phyloP scores from a whole-genome alignment of 2,329 filamentous ascomycete species.

The Pseudocercospora fuligena region DNA sequence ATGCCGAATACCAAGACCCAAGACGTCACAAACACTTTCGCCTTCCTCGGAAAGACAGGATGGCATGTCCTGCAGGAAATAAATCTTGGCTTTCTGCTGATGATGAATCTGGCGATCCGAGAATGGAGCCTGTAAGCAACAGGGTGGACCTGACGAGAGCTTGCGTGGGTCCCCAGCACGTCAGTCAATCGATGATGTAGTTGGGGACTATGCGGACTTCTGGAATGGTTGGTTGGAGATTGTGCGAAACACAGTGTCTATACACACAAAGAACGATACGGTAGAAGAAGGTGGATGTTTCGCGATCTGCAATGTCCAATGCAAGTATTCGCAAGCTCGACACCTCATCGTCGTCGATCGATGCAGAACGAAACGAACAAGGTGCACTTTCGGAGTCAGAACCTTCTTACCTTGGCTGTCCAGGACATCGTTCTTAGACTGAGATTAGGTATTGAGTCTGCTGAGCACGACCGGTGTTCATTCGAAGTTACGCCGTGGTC shows the following conservation, averaged over 20 bases:
- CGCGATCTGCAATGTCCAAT: neutral
- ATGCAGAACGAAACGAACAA: neutral
- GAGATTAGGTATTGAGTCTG: neutral
- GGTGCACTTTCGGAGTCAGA: neutral
- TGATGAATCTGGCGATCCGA: neutral
- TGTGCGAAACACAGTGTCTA: neutral
- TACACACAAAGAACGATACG: neutral
- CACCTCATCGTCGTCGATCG: neutral
- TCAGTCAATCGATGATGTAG: neutral
- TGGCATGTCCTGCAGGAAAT: neutral
- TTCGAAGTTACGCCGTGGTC: slow-evolving; percentile 5
- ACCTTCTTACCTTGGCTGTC: neutral
- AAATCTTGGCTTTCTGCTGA: neutral
- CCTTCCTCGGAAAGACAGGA: neutral
- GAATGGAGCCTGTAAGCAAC: neutral
- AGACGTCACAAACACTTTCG: neutral
- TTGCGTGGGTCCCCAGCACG: neutral
- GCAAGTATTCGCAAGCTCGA: neutral
- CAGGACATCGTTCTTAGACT: neutral
- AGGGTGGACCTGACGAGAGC: neutral
- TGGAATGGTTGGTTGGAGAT: neutral
- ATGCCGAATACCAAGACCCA: neutral
- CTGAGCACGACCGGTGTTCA: neutral
- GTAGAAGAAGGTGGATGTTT: neutral
- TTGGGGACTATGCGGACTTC: neutral